A percentile compares a stretch with the other conserved stretches of the same genome.
These are phyloP conservation scores for Erysimum cheiranthoides DNA, from an alignment of 345 rosid genomes.

Conservation along the genomic window DNA sequence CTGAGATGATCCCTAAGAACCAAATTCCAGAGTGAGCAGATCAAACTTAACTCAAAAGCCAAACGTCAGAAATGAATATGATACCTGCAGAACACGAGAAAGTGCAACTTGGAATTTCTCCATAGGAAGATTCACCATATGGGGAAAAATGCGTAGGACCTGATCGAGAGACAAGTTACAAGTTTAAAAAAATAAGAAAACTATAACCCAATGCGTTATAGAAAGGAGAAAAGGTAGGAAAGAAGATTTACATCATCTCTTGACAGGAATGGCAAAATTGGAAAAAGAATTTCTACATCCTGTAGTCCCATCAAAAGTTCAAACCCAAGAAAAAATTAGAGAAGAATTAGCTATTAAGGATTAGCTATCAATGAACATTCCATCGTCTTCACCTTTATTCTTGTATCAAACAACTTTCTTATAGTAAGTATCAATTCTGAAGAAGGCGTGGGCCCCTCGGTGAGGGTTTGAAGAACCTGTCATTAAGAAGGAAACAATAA, in stretches of 20 bases:
- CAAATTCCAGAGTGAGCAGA: constrained; percentile 32
- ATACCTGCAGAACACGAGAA: constrained; percentile 79
- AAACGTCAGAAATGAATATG: constrained; percentile 15
- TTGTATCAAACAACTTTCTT: constrained; percentile 84
- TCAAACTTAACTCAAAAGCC: constrained; percentile 24
- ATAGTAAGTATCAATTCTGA: constrained; percentile 74
- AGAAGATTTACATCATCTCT: constrained; percentile 74
- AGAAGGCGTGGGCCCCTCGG: constrained; percentile 81
- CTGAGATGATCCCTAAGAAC: constrained; percentile 72
- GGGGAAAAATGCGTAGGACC: constrained; percentile 74
- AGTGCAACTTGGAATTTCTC: constrained; percentile 89
- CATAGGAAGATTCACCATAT: constrained; percentile 75
- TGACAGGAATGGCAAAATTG: constrained; percentile 81
- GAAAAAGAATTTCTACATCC: constrained; percentile 89
- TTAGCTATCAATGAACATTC: constrained; percentile 16
- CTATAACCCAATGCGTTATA: constrained; percentile 19
- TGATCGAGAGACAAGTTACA: constrained; percentile 41
- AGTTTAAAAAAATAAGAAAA: constrained; percentile 16
- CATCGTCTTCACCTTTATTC: constrained; percentile 67
- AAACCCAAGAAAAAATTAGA: constrained; percentile 14
- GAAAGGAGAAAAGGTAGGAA: constrained; percentile 10
- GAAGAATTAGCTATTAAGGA: constrained; percentile 13
- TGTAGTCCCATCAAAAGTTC: constrained; percentile 53
- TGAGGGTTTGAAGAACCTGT: constrained; percentile 91
- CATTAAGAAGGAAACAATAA: constrained; percentile 27